phyloP scores from a whole-genome alignment of 768 basidiomycete species.

The Phaeotremella fagi region DNA sequence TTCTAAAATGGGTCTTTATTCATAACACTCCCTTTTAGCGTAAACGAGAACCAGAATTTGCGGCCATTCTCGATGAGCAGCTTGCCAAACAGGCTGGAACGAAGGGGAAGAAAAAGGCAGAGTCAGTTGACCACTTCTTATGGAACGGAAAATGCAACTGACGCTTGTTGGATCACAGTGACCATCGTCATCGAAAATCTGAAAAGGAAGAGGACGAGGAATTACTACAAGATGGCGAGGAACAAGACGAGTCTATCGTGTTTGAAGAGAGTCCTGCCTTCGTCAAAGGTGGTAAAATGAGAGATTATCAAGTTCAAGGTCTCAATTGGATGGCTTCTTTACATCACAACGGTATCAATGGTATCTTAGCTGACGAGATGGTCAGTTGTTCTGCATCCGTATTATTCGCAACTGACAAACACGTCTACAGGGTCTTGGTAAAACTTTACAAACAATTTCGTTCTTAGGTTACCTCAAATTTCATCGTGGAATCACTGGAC shows the following conservation, averaged over 20 bases:
- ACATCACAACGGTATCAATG: conserved; percentile 93
- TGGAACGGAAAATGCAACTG: too few relatives aligned
- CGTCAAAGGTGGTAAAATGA: conserved; percentile 79
- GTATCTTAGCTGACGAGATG: conserved; percentile 98
- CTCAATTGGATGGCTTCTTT: conserved; percentile 96
- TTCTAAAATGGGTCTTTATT: neutral
- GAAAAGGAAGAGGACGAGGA: conserved; percentile 99
- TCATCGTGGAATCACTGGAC: conserved; percentile 67
- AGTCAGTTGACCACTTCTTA: conserved; percentile 58
- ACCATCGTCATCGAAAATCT: conserved; percentile 83
- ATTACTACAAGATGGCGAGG: conserved; percentile 79
- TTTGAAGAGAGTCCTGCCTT: conserved; percentile 92
- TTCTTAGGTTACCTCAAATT: conserved; percentile 94
- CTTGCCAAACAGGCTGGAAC: conserved; percentile 57
- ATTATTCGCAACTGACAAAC: neutral
- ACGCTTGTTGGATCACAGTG: conserved; percentile 53
- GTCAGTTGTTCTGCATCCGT: conserved; percentile 45
- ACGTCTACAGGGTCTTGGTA: conserved; percentile 85
- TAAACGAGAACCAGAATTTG: conserved; percentile 88
- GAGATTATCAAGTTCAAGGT: conserved; percentile 91
- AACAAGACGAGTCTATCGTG: conserved; percentile 83
- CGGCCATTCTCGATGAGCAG: conserved; percentile 76
- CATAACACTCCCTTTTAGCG: conserved; percentile 53
- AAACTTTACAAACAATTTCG: conserved; percentile 95
- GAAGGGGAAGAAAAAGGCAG: conserved; percentile 76